Base-by-base conservation (phyloP, 1,139 yeast genomes). In the Geotrichum europaeum region DNA sequence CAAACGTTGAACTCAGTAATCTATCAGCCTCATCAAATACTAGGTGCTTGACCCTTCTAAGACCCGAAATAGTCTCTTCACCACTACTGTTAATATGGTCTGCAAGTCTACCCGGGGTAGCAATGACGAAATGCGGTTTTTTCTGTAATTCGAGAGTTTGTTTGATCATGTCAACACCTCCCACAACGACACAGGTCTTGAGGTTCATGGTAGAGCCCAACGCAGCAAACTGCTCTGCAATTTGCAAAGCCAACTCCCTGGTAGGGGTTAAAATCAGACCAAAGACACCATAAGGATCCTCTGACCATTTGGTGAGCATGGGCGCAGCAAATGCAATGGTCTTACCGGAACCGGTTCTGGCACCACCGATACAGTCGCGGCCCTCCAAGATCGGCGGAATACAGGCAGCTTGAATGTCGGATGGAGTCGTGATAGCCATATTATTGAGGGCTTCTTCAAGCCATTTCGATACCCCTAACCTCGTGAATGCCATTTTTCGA, bases 21-120 rank as follows among this genome's bases (percentile, higher is more conserved):
- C 97, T 80, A 79, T 94, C 99, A 0, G 99, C 99, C 77, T 94
- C 99, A 79, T 94, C 99, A 12, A 94, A 78, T 1, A 94, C 99
- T 64, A 94, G 78, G 70, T 80, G 94, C 70, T 85, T 85, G 28
- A 88, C 86, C 67, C 96, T 79, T 66, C 86, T 81, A 61, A 94
- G 77, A 0, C 97, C 97, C 52, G 83, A 79, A 0, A 89, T 78
- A 2, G 96, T 87, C 65, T 94, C 98, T 61, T 89, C 96, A 18
- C 97, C 97, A 71, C 95, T 88, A 69, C 86, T 84, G 64, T 87
- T 75, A 36, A 94, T 86, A 74, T 94, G 98, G 71, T 90, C 97
- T 0, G 99, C 99, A 64, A 94, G 77, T 71, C 99, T 79, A 9
- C 99, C 99, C 0, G 99, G 99, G 0, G 99, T 94, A 1, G 99